These are phyloP conservation scores for Leccinum broughii DNA, from an alignment of 768 basidiomycete genomes.

Conservation along the genomic window DNA sequence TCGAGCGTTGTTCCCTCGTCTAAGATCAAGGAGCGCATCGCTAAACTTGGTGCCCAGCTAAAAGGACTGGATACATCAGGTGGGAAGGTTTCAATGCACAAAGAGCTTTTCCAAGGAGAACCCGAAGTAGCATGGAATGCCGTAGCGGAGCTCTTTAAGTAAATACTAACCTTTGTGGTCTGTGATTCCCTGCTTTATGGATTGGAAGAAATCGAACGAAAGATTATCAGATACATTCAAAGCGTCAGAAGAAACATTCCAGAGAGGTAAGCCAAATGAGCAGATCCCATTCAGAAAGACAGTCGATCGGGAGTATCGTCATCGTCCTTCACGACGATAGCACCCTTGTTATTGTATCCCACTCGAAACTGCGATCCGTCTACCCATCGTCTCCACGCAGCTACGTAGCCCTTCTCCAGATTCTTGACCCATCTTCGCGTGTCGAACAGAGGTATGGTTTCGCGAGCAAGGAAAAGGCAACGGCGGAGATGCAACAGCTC, in stretches of 20 bases:
- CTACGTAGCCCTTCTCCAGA: constrained; percentile 44
- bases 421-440: constrained; percentile 48
- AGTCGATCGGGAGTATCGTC: constrained; percentile 13
- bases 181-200: neutral
- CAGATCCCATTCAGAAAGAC: neutral
- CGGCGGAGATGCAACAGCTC: constrained; percentile 42
- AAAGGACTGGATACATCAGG: neutral
- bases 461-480: constrained; percentile 42
- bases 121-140: constrained; percentile 14
- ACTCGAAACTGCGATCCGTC: constrained; percentile 38
- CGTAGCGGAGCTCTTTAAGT: constrained; percentile 13
- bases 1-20: neutral
- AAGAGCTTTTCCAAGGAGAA: constrained; percentile 8
- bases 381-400: constrained; percentile 51
- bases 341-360: constrained; percentile 34
- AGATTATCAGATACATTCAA: neutral
- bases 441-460: constrained; percentile 48
- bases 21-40: constrained; percentile 1
- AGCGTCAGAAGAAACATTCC: neutral
- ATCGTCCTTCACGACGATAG: constrained; percentile 33
- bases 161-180: neutral
- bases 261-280: neutral
- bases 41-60: neutral
- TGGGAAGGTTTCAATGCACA: constrained; percentile 10
- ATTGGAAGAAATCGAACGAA: neutral